A percentile compares a stretch with the other conserved stretches of the same genome.
phyloP scores from a whole-genome alignment of 1,139 yeast genomes.

The Arxiozyma telluris region DNA sequence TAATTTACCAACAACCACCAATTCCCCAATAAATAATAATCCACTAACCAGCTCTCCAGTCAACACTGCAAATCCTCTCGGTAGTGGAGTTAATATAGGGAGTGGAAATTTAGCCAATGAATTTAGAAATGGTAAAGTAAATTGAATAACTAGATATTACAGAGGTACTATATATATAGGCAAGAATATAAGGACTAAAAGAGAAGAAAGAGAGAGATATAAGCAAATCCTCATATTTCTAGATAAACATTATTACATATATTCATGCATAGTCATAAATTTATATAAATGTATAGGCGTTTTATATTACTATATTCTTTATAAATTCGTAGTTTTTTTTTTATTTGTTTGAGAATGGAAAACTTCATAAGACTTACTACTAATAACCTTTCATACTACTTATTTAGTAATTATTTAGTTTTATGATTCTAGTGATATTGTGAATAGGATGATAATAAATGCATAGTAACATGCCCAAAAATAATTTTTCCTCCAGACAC shows the following conservation, averaged over 20 bases:
- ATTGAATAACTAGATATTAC: constrained; percentile 7
- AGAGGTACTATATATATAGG: too few species aligned
- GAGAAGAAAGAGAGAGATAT: not conserved
- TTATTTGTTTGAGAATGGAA: not conserved
- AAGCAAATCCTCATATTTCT: not conserved
- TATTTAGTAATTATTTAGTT: not conserved
- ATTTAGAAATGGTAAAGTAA: constrained; percentile 18
- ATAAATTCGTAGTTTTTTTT: not conserved
- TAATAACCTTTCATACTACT: not conserved
- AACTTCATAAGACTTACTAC: not conserved
- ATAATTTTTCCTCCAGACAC: constrained; percentile 8
- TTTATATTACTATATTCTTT: not conserved
- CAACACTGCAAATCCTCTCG: constrained; percentile 11
- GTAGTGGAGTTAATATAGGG: constrained; percentile 21
- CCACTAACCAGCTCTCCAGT: not conserved
- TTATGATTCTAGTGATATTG: not conserved
- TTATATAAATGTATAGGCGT: not conserved
- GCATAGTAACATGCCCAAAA: constrained; percentile 10
- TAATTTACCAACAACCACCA: constrained; percentile 7
- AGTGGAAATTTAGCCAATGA: constrained; percentile 15
- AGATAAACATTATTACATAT: not conserved
- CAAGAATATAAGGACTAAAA: not conserved
- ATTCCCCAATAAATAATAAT: constrained; percentile 5
- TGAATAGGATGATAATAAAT: constrained; percentile 5
- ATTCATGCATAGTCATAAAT: too few species aligned